Conservation (phyloP, 2,329 filamentous ascomycete genomes). For the Phoma sp. region DNA sequence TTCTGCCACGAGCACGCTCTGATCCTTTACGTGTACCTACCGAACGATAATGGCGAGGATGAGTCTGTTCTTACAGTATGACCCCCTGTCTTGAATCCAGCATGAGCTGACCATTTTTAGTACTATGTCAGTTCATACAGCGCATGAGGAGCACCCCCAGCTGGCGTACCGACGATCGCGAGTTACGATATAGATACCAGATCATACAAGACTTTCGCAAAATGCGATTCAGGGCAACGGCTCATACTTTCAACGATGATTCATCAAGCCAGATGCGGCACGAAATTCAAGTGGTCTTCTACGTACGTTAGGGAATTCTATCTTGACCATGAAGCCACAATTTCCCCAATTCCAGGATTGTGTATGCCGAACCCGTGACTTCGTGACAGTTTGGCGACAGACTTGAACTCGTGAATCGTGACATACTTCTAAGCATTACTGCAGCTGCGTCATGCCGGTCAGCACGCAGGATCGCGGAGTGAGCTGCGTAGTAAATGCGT, state of each 20-base stretch:
- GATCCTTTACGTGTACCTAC: constrained; percentile 82
- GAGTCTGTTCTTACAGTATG: constrained; percentile 77
- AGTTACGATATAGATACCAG: constrained; percentile 17
- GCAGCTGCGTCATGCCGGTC: background rate
- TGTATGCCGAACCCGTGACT: background rate
- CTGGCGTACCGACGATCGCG: background rate
- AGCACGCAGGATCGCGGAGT: constrained; percentile 6
- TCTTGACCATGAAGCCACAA: no score
- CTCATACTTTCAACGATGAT: background rate
- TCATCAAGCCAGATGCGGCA: no score
- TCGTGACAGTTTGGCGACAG: constrained; percentile 11
- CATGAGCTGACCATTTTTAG: constrained; percentile 38
- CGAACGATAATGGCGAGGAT: constrained; percentile 71
- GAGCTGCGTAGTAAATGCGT: constrained; percentile 5
- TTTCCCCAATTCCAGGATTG: no score
- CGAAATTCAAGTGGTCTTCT: no score
- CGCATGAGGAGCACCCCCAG: constrained; percentile 25
- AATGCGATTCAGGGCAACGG: background rate
- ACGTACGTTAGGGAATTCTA: no score
- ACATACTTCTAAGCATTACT: background rate
- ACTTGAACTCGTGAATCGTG: background rate
- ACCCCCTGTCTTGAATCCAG: background rate
- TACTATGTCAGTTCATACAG: constrained; percentile 67
- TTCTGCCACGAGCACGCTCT: constrained; percentile 81
- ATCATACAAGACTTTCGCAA: background rate